Base-by-base conservation (phyloP, 805 yeast species). In the Schwanniomyces occidentalis region DNA sequence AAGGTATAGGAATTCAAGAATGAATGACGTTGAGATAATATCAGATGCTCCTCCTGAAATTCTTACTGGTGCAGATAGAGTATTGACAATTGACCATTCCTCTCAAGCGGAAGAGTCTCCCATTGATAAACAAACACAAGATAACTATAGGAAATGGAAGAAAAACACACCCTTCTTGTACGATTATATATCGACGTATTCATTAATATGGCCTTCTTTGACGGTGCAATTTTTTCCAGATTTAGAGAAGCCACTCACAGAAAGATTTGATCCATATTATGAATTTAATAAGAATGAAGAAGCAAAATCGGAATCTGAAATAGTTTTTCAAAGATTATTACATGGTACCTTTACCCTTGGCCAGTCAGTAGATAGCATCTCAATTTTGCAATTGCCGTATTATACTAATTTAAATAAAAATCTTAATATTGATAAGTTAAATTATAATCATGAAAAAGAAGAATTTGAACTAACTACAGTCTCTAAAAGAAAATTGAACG, bases 281-380 rank as follows among this genome's bases (percentile, higher is more conserved):
- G 27, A 18, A 6, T 19, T 18, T 18, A 27, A 30, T 19, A 19
- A 34, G n/a, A 24, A 32, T 12, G 12, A 6, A 10, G 6, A 8
- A 9, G 13, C 15, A 4, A 34, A 27, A 10, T 21, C 13, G 14
- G 32, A 26, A 5, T 17, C 30, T 13, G 48, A 44, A 6, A 28
- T 50, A 8, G 21, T 42, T 5, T 19, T 32, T 7, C 69, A 62
- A 36, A 55, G 86, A 28, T 46, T 85, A 5, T 50, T 84, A 15
- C 58, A 80, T 12, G 85, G 86, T 1, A 77, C 90, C 0, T 78
- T 73, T 45, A 82, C 91, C 0, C 71, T 79, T 15, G 81, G 81
- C 2, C 73, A 71, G 38, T 64, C 66, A 6, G 58, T 67, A n/a
- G 83, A 80, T 42, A 71, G 65, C 40, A 48, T 73, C 45, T 47